Evolutionary conservation across 495 filamentous ascomycete species (phyloP).

Genomic region (Aspergillus egyptiacus): DNA sequence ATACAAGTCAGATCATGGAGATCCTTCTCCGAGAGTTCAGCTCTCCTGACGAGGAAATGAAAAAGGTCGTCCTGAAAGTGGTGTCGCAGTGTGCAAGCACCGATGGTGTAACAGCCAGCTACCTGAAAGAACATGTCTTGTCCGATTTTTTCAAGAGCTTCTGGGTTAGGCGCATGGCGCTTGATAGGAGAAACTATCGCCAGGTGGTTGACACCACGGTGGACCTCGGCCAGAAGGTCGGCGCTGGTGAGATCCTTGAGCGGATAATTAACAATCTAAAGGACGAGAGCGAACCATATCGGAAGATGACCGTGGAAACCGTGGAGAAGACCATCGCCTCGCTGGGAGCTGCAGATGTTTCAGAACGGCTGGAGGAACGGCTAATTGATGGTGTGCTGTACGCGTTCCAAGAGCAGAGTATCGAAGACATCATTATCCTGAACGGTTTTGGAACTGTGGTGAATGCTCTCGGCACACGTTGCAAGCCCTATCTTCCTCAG

Average conservation of each 20-base stretch:
- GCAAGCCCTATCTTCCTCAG: conserved; percentile 94
- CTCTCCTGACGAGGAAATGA: conserved; percentile 99
- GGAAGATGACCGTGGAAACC: conserved; percentile 98
- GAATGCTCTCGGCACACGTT: conserved; percentile 87
- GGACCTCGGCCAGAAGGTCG: conserved; percentile 94
- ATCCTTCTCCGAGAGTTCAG: conserved; percentile 93
- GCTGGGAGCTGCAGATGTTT: conserved; percentile 89
- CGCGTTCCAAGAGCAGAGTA: conserved; percentile 96
- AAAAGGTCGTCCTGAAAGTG: conserved; percentile 97
- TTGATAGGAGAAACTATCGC: conserved; percentile 93
- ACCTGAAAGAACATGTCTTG: conserved; percentile 91
- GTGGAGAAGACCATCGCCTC: conserved; percentile 92
- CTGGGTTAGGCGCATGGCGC: conserved; percentile 94
- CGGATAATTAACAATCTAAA: conserved; percentile 91
- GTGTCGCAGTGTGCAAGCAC: conserved; percentile 95
- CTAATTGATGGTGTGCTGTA: conserved; percentile 95
- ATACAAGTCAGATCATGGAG: conserved; percentile 98
- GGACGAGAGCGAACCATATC: conserved; percentile 95
- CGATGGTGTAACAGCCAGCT: conserved; percentile 87
- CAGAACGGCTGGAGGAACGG: conserved; percentile 83
- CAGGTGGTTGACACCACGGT: conserved; percentile 98
- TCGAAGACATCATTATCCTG: conserved; percentile 91
- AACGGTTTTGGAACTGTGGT: conserved; percentile 99
- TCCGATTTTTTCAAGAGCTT: conserved; percentile 98
- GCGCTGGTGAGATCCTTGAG: conserved; percentile 90